Evolutionary conservation across 345 rosid species (phyloP).

Genomic region (Hevea brasiliensis): DNA sequence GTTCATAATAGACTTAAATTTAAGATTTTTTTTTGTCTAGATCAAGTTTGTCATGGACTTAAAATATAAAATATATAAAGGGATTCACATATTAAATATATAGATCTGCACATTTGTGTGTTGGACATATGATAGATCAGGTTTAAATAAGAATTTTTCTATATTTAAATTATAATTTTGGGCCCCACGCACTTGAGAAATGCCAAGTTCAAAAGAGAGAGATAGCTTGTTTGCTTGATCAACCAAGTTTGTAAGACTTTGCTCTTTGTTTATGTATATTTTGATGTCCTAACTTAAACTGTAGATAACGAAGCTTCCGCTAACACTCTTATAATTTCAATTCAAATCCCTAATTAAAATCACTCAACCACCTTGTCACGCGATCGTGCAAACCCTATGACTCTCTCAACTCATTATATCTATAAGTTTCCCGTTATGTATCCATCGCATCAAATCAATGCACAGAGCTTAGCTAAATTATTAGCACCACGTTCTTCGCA

Average conservation of each 20-base stretch:
- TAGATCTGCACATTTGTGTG: no score
- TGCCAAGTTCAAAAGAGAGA: neutral
- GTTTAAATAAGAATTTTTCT: no score
- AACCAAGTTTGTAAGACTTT: conserved; percentile 4
- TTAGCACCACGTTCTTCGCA: no score
- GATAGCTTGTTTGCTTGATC: conserved; percentile 15
- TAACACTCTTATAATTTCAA: neutral
- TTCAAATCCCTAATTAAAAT: neutral
- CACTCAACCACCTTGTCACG: conserved; percentile 22
- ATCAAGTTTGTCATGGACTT: no score
- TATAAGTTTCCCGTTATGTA: neutral
- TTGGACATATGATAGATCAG: no score
- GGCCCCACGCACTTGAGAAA: neutral
- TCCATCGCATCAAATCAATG: neutral
- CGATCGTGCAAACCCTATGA: conserved; percentile 8
- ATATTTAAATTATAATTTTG: no score
- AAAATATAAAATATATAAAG: no score
- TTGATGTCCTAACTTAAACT: conserved; percentile 29
- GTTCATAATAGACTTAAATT: no score
- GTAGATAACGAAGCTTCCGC: conserved; percentile 31
- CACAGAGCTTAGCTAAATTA: no score
- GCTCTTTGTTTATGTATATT: neutral
- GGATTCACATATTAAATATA: no score
- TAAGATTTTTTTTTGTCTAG: no score
- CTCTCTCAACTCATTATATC: neutral